A percentile compares a stretch with the other conserved stretches of the same genome.
Evolutionary conservation across 208 protist genomes (phyloP).

Genomic region (Vickermania ingenoplastis): DNA sequence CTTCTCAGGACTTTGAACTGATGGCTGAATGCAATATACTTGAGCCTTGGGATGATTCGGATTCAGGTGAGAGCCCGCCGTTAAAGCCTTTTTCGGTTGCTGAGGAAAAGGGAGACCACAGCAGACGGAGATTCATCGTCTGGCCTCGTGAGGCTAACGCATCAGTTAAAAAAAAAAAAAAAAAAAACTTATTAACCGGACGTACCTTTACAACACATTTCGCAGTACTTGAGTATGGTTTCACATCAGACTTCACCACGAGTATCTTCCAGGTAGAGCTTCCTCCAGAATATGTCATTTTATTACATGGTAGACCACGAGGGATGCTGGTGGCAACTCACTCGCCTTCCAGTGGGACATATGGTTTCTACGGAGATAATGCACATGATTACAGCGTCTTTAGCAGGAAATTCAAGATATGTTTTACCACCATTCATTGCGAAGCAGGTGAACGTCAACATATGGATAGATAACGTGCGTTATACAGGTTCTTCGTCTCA

Average conservation of each 20-base stretch:
- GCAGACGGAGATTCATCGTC: not conserved
- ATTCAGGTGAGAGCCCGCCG: too few species aligned
- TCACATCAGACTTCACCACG: not conserved
- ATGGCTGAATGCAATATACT: too few species aligned
- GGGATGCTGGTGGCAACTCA: not conserved
- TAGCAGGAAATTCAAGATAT: not conserved
- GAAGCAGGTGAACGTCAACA: not conserved
- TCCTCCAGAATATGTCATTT: not conserved
- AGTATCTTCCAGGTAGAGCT: not conserved
- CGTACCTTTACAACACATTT: not conserved
- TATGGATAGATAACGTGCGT: not conserved
- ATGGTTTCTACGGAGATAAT: not conserved
- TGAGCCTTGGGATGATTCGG: too few species aligned
- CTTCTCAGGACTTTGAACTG: too few species aligned
- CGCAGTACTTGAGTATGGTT: not conserved
- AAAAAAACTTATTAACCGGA: not conserved
- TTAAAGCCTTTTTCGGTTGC: not conserved
- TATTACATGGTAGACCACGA: not conserved
- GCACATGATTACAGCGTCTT: not conserved
- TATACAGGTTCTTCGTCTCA: not conserved
- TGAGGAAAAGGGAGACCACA: not conserved
- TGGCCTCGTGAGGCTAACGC: not conserved
- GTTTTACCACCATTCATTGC: not conserved
- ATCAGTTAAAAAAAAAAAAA: not conserved
- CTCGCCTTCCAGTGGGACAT: not conserved